Evolutionary conservation across 768 basidiomycete genomes (phyloP), one percentile per base, ranked within the genome.

Genomic region (Cystobasidium onofrii): DNA sequence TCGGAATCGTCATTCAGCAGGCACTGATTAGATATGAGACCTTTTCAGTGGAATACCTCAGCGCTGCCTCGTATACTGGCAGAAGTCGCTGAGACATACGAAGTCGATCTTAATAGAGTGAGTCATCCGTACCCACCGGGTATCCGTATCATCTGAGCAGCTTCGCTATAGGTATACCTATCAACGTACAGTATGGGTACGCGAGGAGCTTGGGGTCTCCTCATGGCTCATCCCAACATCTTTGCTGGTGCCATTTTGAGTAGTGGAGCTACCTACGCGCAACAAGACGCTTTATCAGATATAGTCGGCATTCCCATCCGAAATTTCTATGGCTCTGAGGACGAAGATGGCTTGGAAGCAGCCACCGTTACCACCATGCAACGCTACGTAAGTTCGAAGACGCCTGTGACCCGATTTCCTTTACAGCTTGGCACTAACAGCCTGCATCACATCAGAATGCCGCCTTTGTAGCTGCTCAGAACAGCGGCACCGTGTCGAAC

Each of bases 171-270:
- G 66, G 27, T 46, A 44, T 69, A 69, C 66, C 34, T 64, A 1
- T 64, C 63, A 13, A 46, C 63, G 12, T 64, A 64, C n/a, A 44
- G 39, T 17, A 69, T 69, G 66, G 66, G 66, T 23, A 50, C 43
- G 10, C 29, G 66, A 43, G 66, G 13, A 31, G 39, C 44, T 23
- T 44, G 39, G 39, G 50, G 31, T 20, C 17, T 69, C 12, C 66
- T 69, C 29, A 33, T 46, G 44, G 46, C 12, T 1, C 18, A 69
- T 31, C 66, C 66, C 4, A 29, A 44, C 27, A 41, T 69, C 20
- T 69, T 69, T 27, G 66, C 66, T n/a, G 66, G 44, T 31, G 66
- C 66, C 4, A 29, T 69, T 27, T 12, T 69, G 3, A 44, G 31
- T 27, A 52, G 41, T 44, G 66, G 66, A n/a, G 41, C 41, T 1